Percentiles rank a stretch among this genome's conserved stretches.
Evolutionary conservation across 2,329 filamentous ascomycete genomes (phyloP).

Genomic region (Aspergillus sp.): DNA sequence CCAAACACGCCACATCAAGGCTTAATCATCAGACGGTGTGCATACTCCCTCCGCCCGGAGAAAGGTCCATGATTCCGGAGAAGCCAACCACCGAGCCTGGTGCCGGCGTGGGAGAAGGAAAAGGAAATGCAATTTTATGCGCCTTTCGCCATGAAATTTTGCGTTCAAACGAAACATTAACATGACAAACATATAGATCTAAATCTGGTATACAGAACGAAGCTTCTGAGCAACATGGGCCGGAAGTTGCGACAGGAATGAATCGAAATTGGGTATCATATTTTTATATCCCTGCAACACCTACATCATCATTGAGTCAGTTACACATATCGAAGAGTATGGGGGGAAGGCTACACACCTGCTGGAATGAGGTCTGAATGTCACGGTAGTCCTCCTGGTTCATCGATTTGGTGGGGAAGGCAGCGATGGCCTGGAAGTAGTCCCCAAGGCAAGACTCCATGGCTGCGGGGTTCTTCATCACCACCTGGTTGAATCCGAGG

Average conservation of each 20-base stretch:
- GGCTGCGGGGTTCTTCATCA: conserved; percentile 82
- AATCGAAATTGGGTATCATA: conserved; percentile 50
- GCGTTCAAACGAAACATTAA: conserved; percentile 21
- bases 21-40: not conserved
- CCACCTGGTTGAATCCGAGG: conserved; percentile 82
- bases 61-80: not conserved
- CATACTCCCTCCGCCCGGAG: not conserved
- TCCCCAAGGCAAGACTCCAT: conserved; percentile 83
- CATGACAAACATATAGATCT: conserved; percentile 23
- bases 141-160: conserved; percentile 25
- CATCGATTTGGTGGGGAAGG: conserved; percentile 62
- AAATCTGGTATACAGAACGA: conserved; percentile 46
- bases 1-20: conserved; percentile 2
- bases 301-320: conserved; percentile 21
- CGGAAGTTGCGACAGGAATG: conserved; percentile 47
- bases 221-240: conserved; percentile 44
- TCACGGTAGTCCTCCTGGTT: conserved; percentile 63
- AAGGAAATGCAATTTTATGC: conserved; percentile 23
- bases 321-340: not conserved
- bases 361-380: conserved; percentile 71
- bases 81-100: not conserved
- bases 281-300: conserved; percentile 51
- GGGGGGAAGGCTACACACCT: conserved; percentile 56
- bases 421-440: conserved; percentile 82
- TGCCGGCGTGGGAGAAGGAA: conserved; percentile 1